Conservation (phyloP, 179 eudicot species). For the Carnegiea gigantea region DNA sequence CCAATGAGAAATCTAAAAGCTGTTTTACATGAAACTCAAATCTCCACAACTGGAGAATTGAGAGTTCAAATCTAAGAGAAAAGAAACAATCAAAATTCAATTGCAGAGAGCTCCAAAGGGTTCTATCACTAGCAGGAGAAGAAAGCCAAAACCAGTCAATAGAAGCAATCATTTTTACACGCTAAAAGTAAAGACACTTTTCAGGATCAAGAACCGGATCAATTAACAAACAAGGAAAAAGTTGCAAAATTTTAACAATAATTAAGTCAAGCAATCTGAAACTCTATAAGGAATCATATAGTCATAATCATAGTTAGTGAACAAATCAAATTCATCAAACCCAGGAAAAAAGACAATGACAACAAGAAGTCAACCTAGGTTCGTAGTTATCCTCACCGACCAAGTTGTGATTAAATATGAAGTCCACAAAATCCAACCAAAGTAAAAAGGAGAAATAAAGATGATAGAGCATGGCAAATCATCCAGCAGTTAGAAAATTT, state of each 20-base stretch:
- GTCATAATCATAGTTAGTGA: not conserved
- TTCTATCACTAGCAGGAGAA: slow-evolving; percentile 18
- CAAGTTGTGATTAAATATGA: not conserved
- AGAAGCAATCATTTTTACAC: slow-evolving; percentile 22
- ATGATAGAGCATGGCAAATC: not conserved
- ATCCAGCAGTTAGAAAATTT: not conserved
- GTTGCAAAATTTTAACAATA: not conserved
- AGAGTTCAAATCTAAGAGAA: slow-evolving; percentile 2
- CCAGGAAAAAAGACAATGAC: slow-evolving; percentile 7
- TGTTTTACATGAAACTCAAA: not conserved
- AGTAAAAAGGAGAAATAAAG: not conserved
- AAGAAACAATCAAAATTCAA: not conserved
- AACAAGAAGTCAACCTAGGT: slow-evolving; percentile 20
- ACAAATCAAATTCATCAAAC: slow-evolving; percentile 18
- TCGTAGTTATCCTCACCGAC: not conserved
- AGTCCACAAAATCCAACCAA: not conserved
- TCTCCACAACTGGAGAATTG: not conserved
- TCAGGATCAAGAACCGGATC: slow-evolving; percentile 13
- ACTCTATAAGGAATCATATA: slow-evolving; percentile 1
- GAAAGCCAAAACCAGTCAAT: not conserved
- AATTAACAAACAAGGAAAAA: not conserved
- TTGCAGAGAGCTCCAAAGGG: slow-evolving; percentile 16
- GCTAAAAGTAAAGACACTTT: slow-evolving; percentile 17
- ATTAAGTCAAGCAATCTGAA: not conserved
- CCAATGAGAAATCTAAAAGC: not conserved